Evolutionary conservation across 257 asterid genomes (phyloP).

Genomic region (Primulina eburnea): DNA sequence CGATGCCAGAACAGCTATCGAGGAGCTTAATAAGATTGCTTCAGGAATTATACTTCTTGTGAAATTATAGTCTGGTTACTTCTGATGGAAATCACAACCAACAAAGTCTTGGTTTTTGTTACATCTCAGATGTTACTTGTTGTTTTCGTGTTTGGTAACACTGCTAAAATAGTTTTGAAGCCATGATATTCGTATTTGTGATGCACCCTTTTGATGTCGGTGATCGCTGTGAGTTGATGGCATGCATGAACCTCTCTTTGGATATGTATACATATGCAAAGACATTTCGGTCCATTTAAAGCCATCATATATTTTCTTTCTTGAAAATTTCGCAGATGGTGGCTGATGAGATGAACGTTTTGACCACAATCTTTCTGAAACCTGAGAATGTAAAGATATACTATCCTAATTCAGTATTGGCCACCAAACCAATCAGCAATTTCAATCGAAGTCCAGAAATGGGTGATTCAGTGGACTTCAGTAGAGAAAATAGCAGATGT

Average conservation of each 20-base stretch:
- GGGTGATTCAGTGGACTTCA: conserved; percentile 73
- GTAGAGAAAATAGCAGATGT: conserved; percentile 61
- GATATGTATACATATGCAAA: neutral
- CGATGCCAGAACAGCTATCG: conserved; percentile 60
- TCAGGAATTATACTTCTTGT: conserved; percentile 40
- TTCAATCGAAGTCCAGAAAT: conserved; percentile 67
- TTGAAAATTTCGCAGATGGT: conserved; percentile 43
- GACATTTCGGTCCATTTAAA: neutral
- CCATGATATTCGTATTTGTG: conserved; percentile 48
- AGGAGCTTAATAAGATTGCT: conserved; percentile 55
- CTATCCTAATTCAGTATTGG: conserved; percentile 59
- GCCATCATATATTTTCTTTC: neutral
- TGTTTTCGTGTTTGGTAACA: conserved; percentile 59
- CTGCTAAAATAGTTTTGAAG: conserved; percentile 41
- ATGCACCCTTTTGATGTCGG: conserved; percentile 71
- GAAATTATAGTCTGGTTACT: conserved; percentile 49
- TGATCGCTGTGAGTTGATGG: conserved; percentile 64
- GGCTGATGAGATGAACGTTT: conserved; percentile 72
- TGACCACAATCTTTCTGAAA: conserved; percentile 66
- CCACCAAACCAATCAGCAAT: conserved; percentile 60
- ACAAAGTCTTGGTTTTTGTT: conserved; percentile 44
- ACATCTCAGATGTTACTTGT: conserved; percentile 54
- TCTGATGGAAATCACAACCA: conserved; percentile 52
- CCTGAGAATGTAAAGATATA: conserved; percentile 55
- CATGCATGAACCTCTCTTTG: conserved; percentile 33